phyloP scores from a whole-genome alignment of 164 flowering plant genomes.

The Kalanchoe fedtschenkoi region DNA sequence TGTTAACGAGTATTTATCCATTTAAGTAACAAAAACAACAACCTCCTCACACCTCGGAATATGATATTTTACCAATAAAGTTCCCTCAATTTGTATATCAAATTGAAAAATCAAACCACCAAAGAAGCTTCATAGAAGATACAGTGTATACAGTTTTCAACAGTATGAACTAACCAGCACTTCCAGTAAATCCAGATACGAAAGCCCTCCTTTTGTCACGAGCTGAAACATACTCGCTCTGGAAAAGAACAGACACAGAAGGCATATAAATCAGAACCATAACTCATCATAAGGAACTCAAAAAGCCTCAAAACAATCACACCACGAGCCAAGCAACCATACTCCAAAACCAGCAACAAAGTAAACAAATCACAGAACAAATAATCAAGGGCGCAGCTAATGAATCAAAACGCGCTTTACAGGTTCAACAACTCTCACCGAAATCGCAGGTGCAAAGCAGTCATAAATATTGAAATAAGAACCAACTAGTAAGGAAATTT shows the following conservation, averaged over 20 bases:
- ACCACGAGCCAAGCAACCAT: no score
- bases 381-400: no score
- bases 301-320: background rate
- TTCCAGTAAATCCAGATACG: conserved; percentile 94
- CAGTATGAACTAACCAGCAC: conserved; percentile 60
- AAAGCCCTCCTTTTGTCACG: conserved; percentile 82
- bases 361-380: no score
- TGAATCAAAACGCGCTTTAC: no score
- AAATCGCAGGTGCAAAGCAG: background rate
- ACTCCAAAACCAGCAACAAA: no score
- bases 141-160: conserved; percentile 3
- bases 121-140: background rate
- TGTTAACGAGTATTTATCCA: no score
- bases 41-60: no score
- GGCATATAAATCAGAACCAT: background rate
- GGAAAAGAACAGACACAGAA: conserved; percentile 7
- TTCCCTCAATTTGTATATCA: no score
- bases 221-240: conserved; percentile 93
- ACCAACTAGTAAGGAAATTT: background rate
- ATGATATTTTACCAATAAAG: no score
- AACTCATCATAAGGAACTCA: background rate
- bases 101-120: no score
- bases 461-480: background rate
- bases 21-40: no score
- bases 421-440: no score